phyloP scores from a whole-genome alignment of 1,284 basidiomycete species.

The Pascua sp. region DNA sequence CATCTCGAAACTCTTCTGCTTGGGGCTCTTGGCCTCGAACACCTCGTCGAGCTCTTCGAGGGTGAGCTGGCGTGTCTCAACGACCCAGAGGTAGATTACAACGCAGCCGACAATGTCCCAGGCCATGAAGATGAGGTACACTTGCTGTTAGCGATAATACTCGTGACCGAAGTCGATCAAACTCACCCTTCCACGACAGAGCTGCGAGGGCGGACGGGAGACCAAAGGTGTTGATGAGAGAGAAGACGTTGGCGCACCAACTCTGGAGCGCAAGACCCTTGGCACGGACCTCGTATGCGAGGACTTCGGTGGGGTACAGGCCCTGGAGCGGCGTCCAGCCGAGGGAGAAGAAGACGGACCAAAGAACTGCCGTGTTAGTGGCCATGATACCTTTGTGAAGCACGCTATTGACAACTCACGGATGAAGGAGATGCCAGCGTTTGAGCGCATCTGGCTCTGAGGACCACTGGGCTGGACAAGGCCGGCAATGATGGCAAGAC shows the following conservation, averaged over 20 bases:
- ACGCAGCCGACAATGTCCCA: slow-evolving; percentile 58
- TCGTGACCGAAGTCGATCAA: slow-evolving; percentile 17
- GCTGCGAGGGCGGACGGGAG: slow-evolving; percentile 29
- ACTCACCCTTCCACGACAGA: slow-evolving; percentile 34
- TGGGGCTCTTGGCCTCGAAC: slow-evolving; percentile 54
- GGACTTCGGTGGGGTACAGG: slow-evolving; percentile 57
- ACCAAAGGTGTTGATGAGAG: slow-evolving; percentile 37
- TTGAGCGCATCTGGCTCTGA: slow-evolving; percentile 22
- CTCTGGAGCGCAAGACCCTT: slow-evolving; percentile 51
- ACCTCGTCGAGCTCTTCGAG: slow-evolving; percentile 59
- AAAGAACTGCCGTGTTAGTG: slow-evolving; percentile 5
- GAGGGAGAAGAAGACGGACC: slow-evolving; percentile 47
- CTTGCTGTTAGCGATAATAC: slow-evolving; percentile 48
- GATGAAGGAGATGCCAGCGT: slow-evolving; percentile 35
- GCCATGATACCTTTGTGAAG: neutral
- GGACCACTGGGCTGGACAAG: slow-evolving; percentile 24
- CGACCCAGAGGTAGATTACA: slow-evolving; percentile 58
- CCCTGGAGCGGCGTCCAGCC: slow-evolving; percentile 61
- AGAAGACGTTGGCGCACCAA: slow-evolving; percentile 20
- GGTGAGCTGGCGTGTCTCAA: slow-evolving; percentile 55
- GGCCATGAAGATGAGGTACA: slow-evolving; percentile 56
- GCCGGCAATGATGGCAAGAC: slow-evolving; percentile 33
- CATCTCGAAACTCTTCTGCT: slow-evolving; percentile 48
- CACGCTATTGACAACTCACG: slow-evolving; percentile 4
- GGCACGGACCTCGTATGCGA: slow-evolving; percentile 55